Evolutionary conservation across 306 rosid genomes (phyloP), one percentile per base, ranked within the genome.

Genomic region (Herpetospermum pedunculosum): DNA sequence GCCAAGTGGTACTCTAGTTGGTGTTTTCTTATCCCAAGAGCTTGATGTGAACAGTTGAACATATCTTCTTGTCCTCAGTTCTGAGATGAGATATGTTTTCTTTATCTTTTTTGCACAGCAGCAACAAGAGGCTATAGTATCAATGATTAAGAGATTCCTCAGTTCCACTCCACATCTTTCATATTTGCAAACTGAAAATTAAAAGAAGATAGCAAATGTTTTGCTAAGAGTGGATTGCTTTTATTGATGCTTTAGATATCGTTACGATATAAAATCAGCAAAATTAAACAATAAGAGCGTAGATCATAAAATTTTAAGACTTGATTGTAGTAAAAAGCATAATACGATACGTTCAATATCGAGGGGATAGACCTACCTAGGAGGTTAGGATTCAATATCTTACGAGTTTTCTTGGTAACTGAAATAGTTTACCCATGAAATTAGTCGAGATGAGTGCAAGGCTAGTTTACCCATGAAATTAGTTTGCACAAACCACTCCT

Each of bases 31-130:
- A 35, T 63, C 16, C 29, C 44, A 35, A 63, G 8, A 68, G 38
- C 38, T 68, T 69, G 73, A 69, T 68, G 25, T 26, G 38, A 69
- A 69, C 54, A 69, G 38, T 69, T 69, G 26, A 44, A 28, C 38
- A 25, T 69, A 44, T 69, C 54, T 69, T 43, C 53, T 44, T 44
- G 16, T 29, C 52, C 25, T 23, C 73, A 41, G 14, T 69, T 26
- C 2, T 69, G 13, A 26, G 54, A 68, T 68, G 35, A 44, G 73
- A 26, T 68, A 68, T 28, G 14, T 23, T 41, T 68, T 68, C 18
- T 26, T 41, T 67, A 5, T 19, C 52, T 40, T 21, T 38, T 38
- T 1, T 63, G 0, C 25, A 19, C 47, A 32, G 29, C 26, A 37
- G 29, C 26, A 37, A 3, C 28, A 40, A 68, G 14, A 23, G n/a